Base-by-base conservation (phyloP, 805 yeast species). In the fission yeast (Schizosaccharomyces pombe) region DNA sequence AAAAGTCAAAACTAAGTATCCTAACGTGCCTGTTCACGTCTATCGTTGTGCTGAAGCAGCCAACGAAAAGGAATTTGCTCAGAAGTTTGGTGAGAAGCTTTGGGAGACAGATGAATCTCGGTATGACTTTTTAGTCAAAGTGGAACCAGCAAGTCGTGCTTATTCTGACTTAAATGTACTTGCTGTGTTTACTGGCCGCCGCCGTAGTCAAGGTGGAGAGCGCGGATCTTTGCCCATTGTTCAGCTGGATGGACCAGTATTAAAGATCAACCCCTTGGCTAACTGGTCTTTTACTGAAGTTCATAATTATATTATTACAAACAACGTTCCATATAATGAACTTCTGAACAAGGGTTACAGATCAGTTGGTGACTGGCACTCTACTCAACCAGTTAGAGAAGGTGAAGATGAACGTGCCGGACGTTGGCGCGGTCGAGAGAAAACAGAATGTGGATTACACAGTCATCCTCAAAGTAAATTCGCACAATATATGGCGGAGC, bases 381-480 rank as follows among this genome's bases (percentile, higher is more conserved):
- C 94, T 1, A 89, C 97, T 0, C 78, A 68, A 31, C 96, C 97
- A 1, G 94, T 85, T 9, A 74, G 70, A 5, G 95, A 82, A 49
- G 95, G 93, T 8, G 96, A 85, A 64, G 96, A 89, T 63, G 97
- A 89, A 66, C 75, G 97, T 59, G 78, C 91, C n/a, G 97, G 97
- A 0, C 76, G 97, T 62, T 89, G 97, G 97, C 81, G 82, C 70
- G 96, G 95, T 1, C 75, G 81, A 64, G 74, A 78, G 9, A 89
- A 89, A 70, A 85, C 95, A 0, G 97, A 89, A 65, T 89, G 97
- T 68, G 97, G 97, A 2, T 86, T 89, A 55, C 97, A 89, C 63
- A 32, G 37, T 32, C 37, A 14, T 43, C 82, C 80, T 61, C 76
- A 87, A 1, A 74, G 80, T 28, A 76, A 82, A 58, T 89, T 82